Conservation (phyloP, 1,284 basidiomycete genomes). For the Fomes fomentarius region DNA sequence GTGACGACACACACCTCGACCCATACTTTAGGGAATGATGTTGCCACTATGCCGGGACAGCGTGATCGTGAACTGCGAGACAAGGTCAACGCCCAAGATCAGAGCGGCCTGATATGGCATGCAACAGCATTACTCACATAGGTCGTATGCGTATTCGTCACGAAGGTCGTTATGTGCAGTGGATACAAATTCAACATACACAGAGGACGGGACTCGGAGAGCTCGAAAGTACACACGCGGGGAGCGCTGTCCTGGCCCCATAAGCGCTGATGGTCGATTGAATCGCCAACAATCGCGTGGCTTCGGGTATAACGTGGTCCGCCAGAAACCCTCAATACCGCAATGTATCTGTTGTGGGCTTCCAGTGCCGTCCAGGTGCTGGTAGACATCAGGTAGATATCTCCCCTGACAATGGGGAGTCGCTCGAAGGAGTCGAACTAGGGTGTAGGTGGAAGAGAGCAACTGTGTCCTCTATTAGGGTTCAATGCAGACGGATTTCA, state of each 20-base stretch:
- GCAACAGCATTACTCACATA: not conserved
- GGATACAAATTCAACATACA: constrained; percentile 10
- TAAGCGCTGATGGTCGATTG: constrained; percentile 21
- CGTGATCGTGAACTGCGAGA: constrained; percentile 9
- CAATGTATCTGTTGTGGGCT: too few relatives aligned
- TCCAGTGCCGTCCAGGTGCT: too few relatives aligned
- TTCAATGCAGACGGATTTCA: too few relatives aligned
- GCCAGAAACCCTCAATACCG: too few relatives aligned
- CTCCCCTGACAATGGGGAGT: too few relatives aligned
- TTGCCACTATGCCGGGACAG: constrained; percentile 9
- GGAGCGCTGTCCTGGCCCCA: not conserved
- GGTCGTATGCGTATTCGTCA: constrained; percentile 9
- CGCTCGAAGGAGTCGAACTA: too few relatives aligned
- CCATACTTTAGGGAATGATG: constrained; percentile 23
- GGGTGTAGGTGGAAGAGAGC: too few relatives aligned
- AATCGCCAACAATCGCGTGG: not conserved
- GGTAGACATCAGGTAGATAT: too few relatives aligned
- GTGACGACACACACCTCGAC: constrained; percentile 22
- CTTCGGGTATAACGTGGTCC: not conserved
- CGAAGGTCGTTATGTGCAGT: not conserved
- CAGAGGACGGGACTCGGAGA: constrained; percentile 2
- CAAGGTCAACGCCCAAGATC: not conserved
- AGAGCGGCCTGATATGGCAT: not conserved
- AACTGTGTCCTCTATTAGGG: too few relatives aligned
- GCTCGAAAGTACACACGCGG: constrained; percentile 1